Evolutionary conservation across 306 rosid genomes (phyloP).

Genomic region (Cucumis sativus): DNA sequence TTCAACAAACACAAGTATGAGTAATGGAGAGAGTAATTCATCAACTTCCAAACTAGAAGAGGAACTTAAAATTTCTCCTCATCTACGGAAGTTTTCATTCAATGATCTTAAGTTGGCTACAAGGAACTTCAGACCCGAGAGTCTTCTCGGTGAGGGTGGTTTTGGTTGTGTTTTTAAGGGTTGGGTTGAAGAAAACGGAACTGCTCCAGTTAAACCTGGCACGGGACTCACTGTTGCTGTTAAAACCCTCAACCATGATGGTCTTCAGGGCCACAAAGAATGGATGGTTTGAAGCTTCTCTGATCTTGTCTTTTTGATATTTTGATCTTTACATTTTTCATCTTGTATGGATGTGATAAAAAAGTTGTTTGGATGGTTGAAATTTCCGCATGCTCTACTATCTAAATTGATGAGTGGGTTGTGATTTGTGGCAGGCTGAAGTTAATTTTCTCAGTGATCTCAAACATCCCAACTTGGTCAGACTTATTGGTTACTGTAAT

Average conservation of each 20-base stretch:
- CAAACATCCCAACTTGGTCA: conserved; percentile 78
- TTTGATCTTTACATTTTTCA: not conserved
- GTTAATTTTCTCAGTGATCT: conserved; percentile 90
- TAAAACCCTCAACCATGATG: conserved; percentile 91
- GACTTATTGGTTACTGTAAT: conserved; percentile 89
- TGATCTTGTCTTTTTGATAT: not conserved
- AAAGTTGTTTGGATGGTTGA: not conserved
- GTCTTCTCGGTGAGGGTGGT: conserved; percentile 99
- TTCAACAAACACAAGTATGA: conserved; percentile 78
- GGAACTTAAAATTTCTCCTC: conserved; percentile 86
- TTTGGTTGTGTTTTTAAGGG: conserved; percentile 99
- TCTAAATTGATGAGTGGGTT: conserved; percentile 13
- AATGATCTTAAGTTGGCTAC: conserved; percentile 90
- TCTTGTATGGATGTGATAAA: not conserved
- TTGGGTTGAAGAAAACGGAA: conserved; percentile 98
- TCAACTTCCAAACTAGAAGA: conserved; percentile 84
- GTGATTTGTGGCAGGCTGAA: conserved; percentile 60
- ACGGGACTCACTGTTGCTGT: conserved; percentile 99
- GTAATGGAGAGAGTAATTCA: conserved; percentile 82
- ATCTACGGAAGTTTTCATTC: conserved; percentile 70
- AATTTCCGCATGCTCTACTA: not conserved
- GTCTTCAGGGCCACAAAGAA: conserved; percentile 99
- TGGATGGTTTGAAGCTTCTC: conserved; percentile 79
- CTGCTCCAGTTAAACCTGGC: conserved; percentile 97
- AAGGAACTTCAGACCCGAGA: conserved; percentile 94